These are phyloP conservation scores for Aspergillus brasiliensis DNA, from an alignment of 2,329 filamentous ascomycete species.

Conservation along the genomic window DNA sequence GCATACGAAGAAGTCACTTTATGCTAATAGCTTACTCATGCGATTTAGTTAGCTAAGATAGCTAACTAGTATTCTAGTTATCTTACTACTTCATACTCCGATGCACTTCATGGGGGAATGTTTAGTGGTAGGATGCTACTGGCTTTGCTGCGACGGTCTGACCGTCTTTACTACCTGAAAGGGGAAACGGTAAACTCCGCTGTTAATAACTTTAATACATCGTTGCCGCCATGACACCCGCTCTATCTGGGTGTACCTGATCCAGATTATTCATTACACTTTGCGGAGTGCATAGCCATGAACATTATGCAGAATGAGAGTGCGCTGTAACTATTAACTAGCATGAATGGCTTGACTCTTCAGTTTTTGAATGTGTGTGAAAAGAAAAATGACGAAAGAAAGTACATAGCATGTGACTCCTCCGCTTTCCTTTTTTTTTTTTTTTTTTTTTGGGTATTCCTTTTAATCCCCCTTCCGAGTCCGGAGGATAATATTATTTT, in stretches of 20 bases:
- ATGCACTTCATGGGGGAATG: no score
- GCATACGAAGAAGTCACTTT: neutral
- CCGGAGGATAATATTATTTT: neutral
- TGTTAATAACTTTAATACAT: slow-evolving; percentile 8
- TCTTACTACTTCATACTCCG: neutral
- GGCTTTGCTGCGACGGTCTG: neutral
- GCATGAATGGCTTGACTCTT: neutral
- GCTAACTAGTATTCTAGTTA: neutral
- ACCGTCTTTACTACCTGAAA: neutral
- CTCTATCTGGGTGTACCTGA: neutral
- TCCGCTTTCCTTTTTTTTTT: neutral
- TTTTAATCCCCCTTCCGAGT: neutral
- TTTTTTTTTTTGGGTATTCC: neutral
- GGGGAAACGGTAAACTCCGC: slow-evolving; percentile 1
- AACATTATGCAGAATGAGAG: neutral
- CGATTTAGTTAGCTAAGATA: neutral
- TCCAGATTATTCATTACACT: neutral
- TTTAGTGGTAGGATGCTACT: neutral
- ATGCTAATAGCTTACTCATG: neutral
- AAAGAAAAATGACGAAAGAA: neutral
- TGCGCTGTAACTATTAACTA: no score
- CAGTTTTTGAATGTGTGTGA: neutral
- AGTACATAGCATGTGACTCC: neutral
- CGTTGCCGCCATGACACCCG: neutral
- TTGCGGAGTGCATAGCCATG: neutral